Percentiles rank a stretch among this genome's conserved stretches.
Conservation (phyloP, 2,329 filamentous ascomycete genomes). For the Fusarium decemcellulare region DNA sequence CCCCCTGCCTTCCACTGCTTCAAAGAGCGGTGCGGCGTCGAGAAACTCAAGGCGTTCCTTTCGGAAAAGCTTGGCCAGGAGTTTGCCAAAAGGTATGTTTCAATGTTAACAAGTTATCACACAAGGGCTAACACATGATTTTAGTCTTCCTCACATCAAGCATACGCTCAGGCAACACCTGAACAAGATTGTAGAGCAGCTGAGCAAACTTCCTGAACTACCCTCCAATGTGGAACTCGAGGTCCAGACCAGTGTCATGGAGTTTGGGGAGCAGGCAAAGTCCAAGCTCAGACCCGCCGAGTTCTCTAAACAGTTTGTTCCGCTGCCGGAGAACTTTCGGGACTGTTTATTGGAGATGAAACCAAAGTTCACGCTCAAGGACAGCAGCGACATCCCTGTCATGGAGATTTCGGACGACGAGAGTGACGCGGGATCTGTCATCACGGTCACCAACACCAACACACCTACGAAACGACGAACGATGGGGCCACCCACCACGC, state of each 20-base stretch:
- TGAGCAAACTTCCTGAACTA: constrained; percentile 75
- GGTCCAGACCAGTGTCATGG: constrained; percentile 71
- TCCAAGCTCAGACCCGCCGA: constrained; percentile 62
- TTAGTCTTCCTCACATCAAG: constrained; percentile 67
- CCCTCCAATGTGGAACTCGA: constrained; percentile 77
- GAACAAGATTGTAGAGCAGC: constrained; percentile 64
- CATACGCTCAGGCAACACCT: constrained; percentile 67
- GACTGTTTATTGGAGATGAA: constrained; percentile 62
- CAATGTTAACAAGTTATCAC: background rate
- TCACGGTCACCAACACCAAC: constrained; percentile 32
- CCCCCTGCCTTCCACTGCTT: constrained; percentile 63
- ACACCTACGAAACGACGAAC: constrained; percentile 50
- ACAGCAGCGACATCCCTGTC: constrained; percentile 52
- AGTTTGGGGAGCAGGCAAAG: constrained; percentile 68
- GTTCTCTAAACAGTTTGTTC: constrained; percentile 62
- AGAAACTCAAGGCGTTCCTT: constrained; percentile 66
- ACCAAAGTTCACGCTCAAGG: constrained; percentile 60
- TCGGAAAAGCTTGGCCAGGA: constrained; percentile 67
- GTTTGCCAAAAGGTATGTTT: constrained; percentile 64
- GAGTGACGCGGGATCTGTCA: constrained; percentile 50
- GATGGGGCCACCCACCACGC: constrained; percentile 48
- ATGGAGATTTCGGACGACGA: constrained; percentile 59
- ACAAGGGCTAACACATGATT: constrained; percentile 31
- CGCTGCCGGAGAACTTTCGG: constrained; percentile 66
- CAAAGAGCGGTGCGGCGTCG: constrained; percentile 65